Conservation (phyloP, 2,329 filamentous ascomycete species). For the Whalleya microplaca region DNA sequence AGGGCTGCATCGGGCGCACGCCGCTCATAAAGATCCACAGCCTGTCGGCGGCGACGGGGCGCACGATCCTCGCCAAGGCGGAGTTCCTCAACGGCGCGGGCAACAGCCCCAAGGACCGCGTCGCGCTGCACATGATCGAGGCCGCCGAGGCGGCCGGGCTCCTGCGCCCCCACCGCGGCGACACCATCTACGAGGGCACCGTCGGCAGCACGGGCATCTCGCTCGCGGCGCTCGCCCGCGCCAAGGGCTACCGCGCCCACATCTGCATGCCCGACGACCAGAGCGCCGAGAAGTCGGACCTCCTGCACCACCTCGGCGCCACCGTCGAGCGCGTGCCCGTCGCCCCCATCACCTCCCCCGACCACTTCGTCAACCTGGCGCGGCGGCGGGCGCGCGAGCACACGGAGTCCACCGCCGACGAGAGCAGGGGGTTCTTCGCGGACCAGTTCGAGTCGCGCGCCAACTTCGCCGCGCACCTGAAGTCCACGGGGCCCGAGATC, state of each 20-base stretch:
- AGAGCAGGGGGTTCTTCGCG: conserved; percentile 85
- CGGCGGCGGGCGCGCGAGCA: conserved; percentile 76
- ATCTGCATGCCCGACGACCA: conserved; percentile 98
- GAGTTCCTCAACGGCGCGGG: conserved; percentile 97
- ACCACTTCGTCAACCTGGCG: conserved; percentile 94
- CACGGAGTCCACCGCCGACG: conserved; percentile 57
- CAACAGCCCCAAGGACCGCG: conserved; percentile 91
- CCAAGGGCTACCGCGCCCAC: conserved; percentile 86
- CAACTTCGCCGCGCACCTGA: conserved; percentile 85
- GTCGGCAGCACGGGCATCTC: conserved; percentile 97
- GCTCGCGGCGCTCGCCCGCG: conserved; percentile 83
- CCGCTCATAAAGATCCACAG: conserved; percentile 85
- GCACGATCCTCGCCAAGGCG: conserved; percentile 88
- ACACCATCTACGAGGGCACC: conserved; percentile 97
- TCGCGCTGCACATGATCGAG: conserved; percentile 87
- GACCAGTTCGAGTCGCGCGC: conserved; percentile 94
- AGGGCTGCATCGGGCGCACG: conserved; percentile 91
- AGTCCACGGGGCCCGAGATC: conserved; percentile 88
- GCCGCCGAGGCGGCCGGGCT: conserved; percentile 78
- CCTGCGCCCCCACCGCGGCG: conserved; percentile 77
- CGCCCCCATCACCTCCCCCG: conserved; percentile 89
- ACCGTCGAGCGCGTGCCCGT: conserved; percentile 89
- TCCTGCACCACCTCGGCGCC: conserved; percentile 87
- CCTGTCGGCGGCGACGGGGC: conserved; percentile 83
- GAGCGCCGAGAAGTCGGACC: conserved; percentile 82